phyloP scores from a whole-genome alignment of 352 stramenopile species.

The Globisporangium okanoganense region DNA sequence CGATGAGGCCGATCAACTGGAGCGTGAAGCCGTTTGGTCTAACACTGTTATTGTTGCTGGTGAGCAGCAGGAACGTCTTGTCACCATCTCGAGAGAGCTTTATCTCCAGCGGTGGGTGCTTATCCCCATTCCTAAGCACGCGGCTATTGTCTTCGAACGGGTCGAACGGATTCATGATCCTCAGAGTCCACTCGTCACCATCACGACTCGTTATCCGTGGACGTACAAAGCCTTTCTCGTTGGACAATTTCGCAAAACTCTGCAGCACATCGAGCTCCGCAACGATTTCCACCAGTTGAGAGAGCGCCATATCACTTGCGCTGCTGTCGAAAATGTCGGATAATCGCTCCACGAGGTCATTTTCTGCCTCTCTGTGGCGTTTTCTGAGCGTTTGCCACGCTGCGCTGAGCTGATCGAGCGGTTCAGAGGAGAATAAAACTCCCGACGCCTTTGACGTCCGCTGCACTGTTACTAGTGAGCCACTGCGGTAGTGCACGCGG shows the following conservation, averaged over 20 bases:
- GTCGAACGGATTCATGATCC: slow-evolving; percentile 24
- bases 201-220: slow-evolving; percentile 2
- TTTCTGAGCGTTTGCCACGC: slow-evolving; percentile 28
- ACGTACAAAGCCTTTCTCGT: slow-evolving; percentile 25
- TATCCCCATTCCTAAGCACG: background rate
- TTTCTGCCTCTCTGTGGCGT: slow-evolving; percentile 19
- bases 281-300: slow-evolving; percentile 11
- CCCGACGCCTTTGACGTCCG: slow-evolving; percentile 34
- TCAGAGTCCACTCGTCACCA: background rate
- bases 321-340: slow-evolving; percentile 8
- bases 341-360: slow-evolving; percentile 19
- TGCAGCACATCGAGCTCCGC: slow-evolving; percentile 35
- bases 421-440: slow-evolving; percentile 37
- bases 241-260: slow-evolving; percentile 32
- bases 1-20: slow-evolving; percentile 24
- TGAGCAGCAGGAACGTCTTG: slow-evolving; percentile 29
- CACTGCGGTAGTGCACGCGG: slow-evolving; percentile 30
- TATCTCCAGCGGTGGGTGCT: background rate
- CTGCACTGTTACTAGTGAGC: slow-evolving; percentile 23
- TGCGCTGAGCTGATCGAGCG: slow-evolving; percentile 30
- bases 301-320: background rate
- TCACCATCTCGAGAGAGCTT: slow-evolving; percentile 10
- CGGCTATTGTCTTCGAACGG: background rate
- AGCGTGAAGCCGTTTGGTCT: slow-evolving; percentile 7
- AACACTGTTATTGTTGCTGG: slow-evolving; percentile 3